Conservation (phyloP, 768 basidiomycete genomes). For the Podaxis carcinomalis region DNA sequence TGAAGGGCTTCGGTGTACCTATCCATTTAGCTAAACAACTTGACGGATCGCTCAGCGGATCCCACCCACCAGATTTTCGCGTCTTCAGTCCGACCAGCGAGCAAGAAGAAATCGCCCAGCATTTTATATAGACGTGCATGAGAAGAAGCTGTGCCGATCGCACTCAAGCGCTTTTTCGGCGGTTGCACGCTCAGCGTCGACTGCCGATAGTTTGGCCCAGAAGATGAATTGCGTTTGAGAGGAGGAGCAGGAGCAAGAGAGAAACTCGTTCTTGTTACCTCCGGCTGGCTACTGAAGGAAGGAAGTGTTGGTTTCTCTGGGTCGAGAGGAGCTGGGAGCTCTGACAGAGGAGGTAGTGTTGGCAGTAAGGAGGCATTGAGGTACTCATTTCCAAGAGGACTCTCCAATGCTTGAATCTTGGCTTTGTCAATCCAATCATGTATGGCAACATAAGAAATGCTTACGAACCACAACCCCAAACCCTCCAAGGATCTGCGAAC, state of each 20-base stretch:
- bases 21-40: slow-evolving; percentile 16
- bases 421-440: slow-evolving; percentile 8
- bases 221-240: slow-evolving; percentile 53
- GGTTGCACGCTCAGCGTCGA: slow-evolving; percentile 43
- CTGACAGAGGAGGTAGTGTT: slow-evolving; percentile 51
- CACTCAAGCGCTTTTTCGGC: slow-evolving; percentile 58
- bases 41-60: slow-evolving; percentile 1
- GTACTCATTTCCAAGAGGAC: slow-evolving; percentile 81
- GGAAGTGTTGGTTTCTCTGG: slow-evolving; percentile 40
- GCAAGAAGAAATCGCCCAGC: slow-evolving; percentile 81
- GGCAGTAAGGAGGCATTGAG: slow-evolving; percentile 70
- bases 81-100: slow-evolving; percentile 84
- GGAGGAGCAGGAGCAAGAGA: slow-evolving; percentile 34
- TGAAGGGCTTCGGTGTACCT: slow-evolving; percentile 87
- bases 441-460: background rate
- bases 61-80: slow-evolving; percentile 67
- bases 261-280: slow-evolving; percentile 37
- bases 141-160: slow-evolving; percentile 66
- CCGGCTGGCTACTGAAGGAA: slow-evolving; percentile 53
- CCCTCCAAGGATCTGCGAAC: slow-evolving; percentile 81
- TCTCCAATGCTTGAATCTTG: slow-evolving; percentile 78
- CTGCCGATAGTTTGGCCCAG: slow-evolving; percentile 46
- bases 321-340: slow-evolving; percentile 57
- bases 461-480: slow-evolving; percentile 76
- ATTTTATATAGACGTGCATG: slow-evolving; percentile 87